phyloP scores from a whole-genome alignment of 2,329 filamentous ascomycete genomes.

The Mycosphaerella sp. region DNA sequence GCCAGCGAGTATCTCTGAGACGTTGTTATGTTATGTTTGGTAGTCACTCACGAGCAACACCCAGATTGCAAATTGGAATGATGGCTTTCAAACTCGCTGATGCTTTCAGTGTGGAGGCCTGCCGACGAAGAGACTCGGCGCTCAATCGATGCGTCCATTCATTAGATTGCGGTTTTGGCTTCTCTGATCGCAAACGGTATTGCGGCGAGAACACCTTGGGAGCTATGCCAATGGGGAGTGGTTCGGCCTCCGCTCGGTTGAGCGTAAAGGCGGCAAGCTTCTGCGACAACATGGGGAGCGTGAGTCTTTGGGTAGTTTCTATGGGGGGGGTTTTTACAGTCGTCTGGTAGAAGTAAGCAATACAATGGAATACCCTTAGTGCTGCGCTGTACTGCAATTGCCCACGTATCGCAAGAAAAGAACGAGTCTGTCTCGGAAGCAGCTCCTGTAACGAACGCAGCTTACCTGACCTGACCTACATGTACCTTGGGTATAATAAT shows the following conservation, averaged over 20 bases:
- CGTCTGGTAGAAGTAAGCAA: background rate
- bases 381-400: no score
- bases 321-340: background rate
- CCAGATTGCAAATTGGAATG: constrained; percentile 16
- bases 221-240: constrained; percentile 16
- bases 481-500: no score
- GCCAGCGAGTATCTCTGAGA: no score
- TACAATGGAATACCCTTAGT: background rate
- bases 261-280: constrained; percentile 14
- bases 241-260: constrained; percentile 2
- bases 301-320: background rate
- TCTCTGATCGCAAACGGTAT: constrained; percentile 1
- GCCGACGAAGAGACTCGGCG: constrained; percentile 11
- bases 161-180: constrained; percentile 1
- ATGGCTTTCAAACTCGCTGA: constrained; percentile 11
- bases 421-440: no score
- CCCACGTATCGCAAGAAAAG: no score
- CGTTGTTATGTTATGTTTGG: no score
- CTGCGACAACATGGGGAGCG: constrained; percentile 4
- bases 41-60: constrained; percentile 7
- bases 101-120: constrained; percentile 16
- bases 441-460: no score
- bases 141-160: constrained; percentile 14
- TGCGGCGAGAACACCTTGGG: constrained; percentile 14
- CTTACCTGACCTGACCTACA: no score